Conservation (phyloP, 441 rosid genomes). For the Aleurites moluccanus region DNA sequence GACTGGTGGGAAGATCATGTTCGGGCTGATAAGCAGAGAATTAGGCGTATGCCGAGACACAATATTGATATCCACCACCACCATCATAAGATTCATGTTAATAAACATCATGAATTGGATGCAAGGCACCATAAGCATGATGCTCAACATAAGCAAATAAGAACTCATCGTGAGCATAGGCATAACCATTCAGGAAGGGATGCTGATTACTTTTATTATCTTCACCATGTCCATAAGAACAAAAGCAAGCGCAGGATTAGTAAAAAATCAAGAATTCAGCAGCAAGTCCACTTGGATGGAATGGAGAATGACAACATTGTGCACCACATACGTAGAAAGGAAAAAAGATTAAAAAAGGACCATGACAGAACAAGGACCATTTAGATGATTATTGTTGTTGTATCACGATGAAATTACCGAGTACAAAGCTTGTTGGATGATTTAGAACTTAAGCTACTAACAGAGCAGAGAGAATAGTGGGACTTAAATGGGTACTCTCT, state of each 20-base stretch:
- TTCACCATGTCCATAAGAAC: conserved; percentile 69
- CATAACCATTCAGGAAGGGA: conserved; percentile 49
- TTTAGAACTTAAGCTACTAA: conserved; percentile 14
- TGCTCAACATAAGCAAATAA: conserved; percentile 35
- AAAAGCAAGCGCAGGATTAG: conserved; percentile 53
- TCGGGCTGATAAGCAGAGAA: conserved; percentile 28
- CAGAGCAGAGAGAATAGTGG: conserved; percentile 2
- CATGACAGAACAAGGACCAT: conserved; percentile 26
- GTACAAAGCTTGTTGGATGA: conserved; percentile 17
- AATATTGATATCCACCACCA: conserved; percentile 20
- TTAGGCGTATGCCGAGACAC: conserved; percentile 24
- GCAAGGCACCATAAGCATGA: conserved; percentile 46
- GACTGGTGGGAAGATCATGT: conserved; percentile 87
- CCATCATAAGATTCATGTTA: conserved; percentile 25
- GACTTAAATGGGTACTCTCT: no score
- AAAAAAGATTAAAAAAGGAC: no score
- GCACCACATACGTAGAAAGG: conserved; percentile 36
- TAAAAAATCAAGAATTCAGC: conserved; percentile 38
- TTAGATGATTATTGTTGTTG: conserved; percentile 14
- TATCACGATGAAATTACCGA: conserved; percentile 19
- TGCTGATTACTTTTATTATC: conserved; percentile 48
- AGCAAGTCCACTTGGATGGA: conserved; percentile 32
- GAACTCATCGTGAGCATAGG: conserved; percentile 34
- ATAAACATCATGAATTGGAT: conserved; percentile 35
- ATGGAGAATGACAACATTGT: conserved; percentile 32